Evolutionary conservation across 1,284 basidiomycete species (phyloP).

Genomic region (Inonotus hispidus): DNA sequence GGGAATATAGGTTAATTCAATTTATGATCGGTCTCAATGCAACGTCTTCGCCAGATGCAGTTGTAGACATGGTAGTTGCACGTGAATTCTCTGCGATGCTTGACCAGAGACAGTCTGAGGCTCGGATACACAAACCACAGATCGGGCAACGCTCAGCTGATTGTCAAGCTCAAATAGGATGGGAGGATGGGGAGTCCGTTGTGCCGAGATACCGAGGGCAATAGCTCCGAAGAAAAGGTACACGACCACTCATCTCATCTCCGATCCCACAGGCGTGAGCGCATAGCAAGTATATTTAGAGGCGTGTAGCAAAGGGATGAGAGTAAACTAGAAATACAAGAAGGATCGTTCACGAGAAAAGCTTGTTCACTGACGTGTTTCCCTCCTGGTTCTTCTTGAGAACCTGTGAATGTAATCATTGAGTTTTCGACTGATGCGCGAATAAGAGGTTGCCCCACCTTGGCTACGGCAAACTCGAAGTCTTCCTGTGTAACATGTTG

Average conservation of each 20-base stretch:
- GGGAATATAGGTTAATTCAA: slow-evolving; percentile 4
- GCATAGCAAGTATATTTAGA: background rate
- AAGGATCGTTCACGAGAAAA: slow-evolving; percentile 58
- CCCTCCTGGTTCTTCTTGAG: slow-evolving; percentile 91
- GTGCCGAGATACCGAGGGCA: background rate
- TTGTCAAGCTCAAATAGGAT: too few relatives aligned
- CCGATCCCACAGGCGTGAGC: background rate
- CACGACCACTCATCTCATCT: background rate
- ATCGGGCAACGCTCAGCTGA: too few relatives aligned
- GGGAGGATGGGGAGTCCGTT: too few relatives aligned
- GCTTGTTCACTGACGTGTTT: slow-evolving; percentile 86
- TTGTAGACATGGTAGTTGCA: background rate
- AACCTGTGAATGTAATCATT: slow-evolving; percentile 41
- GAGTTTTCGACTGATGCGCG: background rate
- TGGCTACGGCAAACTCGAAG: slow-evolving; percentile 97
- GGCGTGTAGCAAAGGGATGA: background rate
- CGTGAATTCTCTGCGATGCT: too few relatives aligned
- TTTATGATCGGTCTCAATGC: background rate
- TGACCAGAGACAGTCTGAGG: too few relatives aligned
- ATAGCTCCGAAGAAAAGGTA: background rate
- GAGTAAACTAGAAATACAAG: slow-evolving; percentile 4
- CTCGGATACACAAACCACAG: too few relatives aligned
- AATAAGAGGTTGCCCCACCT: slow-evolving; percentile 41
- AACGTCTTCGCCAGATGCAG: background rate
- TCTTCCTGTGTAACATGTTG: slow-evolving; percentile 98